phyloP scores from a whole-genome alignment of 129 eudicot genomes.

The Daucus carota region DNA sequence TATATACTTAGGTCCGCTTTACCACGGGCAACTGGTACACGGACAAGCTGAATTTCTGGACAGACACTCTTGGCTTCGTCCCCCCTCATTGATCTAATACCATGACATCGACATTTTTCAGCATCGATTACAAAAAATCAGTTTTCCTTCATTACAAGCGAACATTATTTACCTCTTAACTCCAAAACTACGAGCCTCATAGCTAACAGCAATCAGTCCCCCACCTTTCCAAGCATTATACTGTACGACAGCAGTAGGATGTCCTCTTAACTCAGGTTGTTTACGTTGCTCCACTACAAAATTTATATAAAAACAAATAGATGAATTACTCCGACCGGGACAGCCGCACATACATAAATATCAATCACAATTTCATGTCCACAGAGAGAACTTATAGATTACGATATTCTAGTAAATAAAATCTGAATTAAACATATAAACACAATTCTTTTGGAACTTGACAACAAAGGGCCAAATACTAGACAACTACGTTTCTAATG shows the following conservation, averaged over 20 bases:
- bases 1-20: slow-evolving; percentile 86
- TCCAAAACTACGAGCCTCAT: slow-evolving; percentile 82
- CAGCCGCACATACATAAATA: neutral
- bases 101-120: slow-evolving; percentile 5
- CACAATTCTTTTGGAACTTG: neutral
- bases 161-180: slow-evolving; percentile 61
- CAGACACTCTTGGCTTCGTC: slow-evolving; percentile 85
- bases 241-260: slow-evolving; percentile 91
- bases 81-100: slow-evolving; percentile 84
- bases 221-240: slow-evolving; percentile 98
- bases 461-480: neutral
- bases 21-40: slow-evolving; percentile 91
- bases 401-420: neutral
- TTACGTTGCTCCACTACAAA: slow-evolving; percentile 80
- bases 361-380: no score
- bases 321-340: no score
- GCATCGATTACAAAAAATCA: neutral
- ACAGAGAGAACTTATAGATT: neutral
- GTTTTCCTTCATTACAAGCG: neutral
- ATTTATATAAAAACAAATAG: neutral
- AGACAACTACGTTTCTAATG: neutral
- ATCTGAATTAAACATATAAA: neutral
- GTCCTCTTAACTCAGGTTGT: slow-evolving; percentile 67
- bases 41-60: slow-evolving; percentile 80
- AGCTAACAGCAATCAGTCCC: slow-evolving; percentile 85